These are phyloP conservation scores for Ambrosia trifida DNA, from an alignment of 129 eudicot genomes.

Conservation along the genomic window DNA sequence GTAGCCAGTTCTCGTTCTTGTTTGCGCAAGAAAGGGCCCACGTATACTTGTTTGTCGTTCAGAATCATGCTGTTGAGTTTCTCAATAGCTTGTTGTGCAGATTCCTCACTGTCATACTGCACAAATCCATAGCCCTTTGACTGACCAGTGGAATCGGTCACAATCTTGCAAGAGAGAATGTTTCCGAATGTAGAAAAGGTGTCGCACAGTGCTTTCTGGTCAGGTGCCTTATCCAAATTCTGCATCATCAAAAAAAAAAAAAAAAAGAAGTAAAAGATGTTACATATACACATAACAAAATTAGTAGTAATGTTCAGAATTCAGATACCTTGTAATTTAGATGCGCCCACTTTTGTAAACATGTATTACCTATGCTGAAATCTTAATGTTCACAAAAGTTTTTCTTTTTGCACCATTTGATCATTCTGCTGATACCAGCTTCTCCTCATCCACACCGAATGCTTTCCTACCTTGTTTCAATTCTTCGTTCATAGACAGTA, in stretches of 20 bases:
- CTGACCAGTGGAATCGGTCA: not conserved
- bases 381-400: not conserved
- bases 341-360: too few species aligned
- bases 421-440: conserved; percentile 37
- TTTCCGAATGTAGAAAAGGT: conserved; percentile 9
- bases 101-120: conserved; percentile 12
- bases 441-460: conserved; percentile 60
- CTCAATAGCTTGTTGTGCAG: conserved; percentile 17
- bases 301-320: not conserved
- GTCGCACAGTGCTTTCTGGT: conserved; percentile 7
- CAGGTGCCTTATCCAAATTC: conserved; percentile 16
- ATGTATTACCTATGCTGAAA: not conserved
- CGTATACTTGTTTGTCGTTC: conserved; percentile 14
- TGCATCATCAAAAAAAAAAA: not conserved
- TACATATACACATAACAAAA: not conserved
- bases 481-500: conserved; percentile 89
- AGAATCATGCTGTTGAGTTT: conserved; percentile 9
- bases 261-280: not conserved
- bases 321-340: not conserved
- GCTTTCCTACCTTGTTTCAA: conserved; percentile 95
- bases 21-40: conserved; percentile 14
- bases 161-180: conserved; percentile 12
- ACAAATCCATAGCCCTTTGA: conserved; percentile 13
- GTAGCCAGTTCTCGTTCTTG: conserved; percentile 1
- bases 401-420: not conserved